phyloP scores from a whole-genome alignment of 805 yeast species.

The Yamadazyma olivae region DNA sequence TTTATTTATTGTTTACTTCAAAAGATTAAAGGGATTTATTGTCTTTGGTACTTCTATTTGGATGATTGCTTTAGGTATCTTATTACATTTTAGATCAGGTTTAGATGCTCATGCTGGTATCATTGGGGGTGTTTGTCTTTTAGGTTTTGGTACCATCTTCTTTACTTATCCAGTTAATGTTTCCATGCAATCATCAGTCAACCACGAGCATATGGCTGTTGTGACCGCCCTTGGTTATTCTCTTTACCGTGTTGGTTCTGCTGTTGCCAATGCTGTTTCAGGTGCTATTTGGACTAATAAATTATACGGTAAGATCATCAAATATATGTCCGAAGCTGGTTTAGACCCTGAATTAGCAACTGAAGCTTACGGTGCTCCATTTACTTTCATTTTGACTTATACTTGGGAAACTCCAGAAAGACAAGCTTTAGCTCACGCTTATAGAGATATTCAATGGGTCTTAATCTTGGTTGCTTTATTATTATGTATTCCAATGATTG shows the following conservation, averaged over 20 bases:
- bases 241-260: slow-evolving; percentile 58
- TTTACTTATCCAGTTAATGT: slow-evolving; percentile 64
- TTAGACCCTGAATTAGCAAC: slow-evolving; percentile 23
- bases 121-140: slow-evolving; percentile 58
- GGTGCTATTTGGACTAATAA: slow-evolving; percentile 73
- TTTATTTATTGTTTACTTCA: slow-evolving; percentile 44
- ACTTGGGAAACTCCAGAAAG: slow-evolving; percentile 68
- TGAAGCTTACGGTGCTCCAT: slow-evolving; percentile 14
- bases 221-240: slow-evolving; percentile 56
- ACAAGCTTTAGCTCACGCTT: slow-evolving; percentile 52
- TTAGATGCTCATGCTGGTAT: slow-evolving; percentile 45
- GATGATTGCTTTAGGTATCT: slow-evolving; percentile 59
- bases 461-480: slow-evolving; percentile 54
- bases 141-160: slow-evolving; percentile 73
- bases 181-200: slow-evolving; percentile 53
- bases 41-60: slow-evolving; percentile 55
- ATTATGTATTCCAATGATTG: slow-evolving; percentile 52
- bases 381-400: slow-evolving; percentile 40
- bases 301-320: slow-evolving; percentile 44
- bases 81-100: slow-evolving; percentile 53
- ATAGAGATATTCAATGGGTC: slow-evolving; percentile 55
- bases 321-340: slow-evolving; percentile 25
- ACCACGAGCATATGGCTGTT: slow-evolving; percentile 63
- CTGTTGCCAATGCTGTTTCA: slow-evolving; percentile 59
- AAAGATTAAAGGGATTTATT: slow-evolving; percentile 57